Conservation (phyloP, 768 basidiomycete species). For the Mrakia gelida region DNA sequence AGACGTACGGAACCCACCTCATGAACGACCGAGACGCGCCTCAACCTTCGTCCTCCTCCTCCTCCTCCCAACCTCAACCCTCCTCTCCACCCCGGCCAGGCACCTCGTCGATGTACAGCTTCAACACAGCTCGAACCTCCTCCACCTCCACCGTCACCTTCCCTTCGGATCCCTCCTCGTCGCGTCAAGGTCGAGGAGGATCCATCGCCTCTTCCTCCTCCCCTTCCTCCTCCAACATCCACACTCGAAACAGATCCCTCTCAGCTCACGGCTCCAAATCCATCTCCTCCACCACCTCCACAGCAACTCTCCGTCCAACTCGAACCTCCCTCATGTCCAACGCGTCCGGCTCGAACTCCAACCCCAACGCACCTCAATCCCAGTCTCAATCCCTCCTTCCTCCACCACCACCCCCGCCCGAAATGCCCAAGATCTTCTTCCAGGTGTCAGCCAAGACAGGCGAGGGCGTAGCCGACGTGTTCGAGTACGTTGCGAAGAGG, state of each 20-base stretch:
- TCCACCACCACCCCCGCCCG: slow-evolving; percentile 45
- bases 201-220: slow-evolving; percentile 45
- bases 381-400: slow-evolving; percentile 18
- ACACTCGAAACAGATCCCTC: slow-evolving; percentile 34
- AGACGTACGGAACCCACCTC: slow-evolving; percentile 39
- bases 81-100: background rate
- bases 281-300: background rate
- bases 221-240: slow-evolving; percentile 8
- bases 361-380: slow-evolving; percentile 21
- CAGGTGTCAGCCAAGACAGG: slow-evolving; percentile 71
- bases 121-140: slow-evolving; percentile 25
- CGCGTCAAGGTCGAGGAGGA: slow-evolving; percentile 41
- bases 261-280: background rate
- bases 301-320: background rate
- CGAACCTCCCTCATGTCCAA: slow-evolving; percentile 34
- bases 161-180: slow-evolving; percentile 57
- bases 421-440: slow-evolving; percentile 64
- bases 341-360: slow-evolving; percentile 31
- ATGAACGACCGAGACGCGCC: slow-evolving; percentile 25
- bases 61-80: background rate
- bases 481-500: slow-evolving; percentile 65
- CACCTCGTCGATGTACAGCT: slow-evolving; percentile 8
- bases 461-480: slow-evolving; percentile 64
- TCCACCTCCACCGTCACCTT: slow-evolving; percentile 49
- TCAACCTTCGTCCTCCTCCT: slow-evolving; percentile 16